phyloP scores from a whole-genome alignment of 768 basidiomycete species.

The Dacryopinax primogenitus region DNA sequence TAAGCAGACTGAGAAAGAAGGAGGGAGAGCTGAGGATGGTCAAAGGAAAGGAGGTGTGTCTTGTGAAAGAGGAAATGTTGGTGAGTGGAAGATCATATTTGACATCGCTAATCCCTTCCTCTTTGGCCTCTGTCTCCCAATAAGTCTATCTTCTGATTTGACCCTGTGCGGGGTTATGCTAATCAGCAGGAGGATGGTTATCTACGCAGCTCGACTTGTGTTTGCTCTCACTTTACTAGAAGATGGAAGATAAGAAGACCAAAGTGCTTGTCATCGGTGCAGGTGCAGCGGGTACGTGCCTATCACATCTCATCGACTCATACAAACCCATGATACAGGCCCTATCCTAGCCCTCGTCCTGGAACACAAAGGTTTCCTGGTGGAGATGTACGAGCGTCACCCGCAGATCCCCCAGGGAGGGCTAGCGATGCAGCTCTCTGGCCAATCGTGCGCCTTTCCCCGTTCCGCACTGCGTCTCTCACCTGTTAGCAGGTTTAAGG shows the following conservation, averaged over 20 bases:
- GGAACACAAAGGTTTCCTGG: constrained; percentile 29
- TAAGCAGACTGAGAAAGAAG: constrained; percentile 25
- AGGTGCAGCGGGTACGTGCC: constrained; percentile 25
- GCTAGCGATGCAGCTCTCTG: neutral
- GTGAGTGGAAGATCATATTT: neutral
- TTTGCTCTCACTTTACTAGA: neutral
- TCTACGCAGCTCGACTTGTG: neutral
- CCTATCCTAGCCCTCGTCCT: constrained; percentile 31
- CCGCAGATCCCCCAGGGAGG: neutral
- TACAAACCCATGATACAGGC: constrained; percentile 21
- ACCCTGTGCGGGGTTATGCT: too few relatives aligned
- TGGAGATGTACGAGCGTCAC: constrained; percentile 28
- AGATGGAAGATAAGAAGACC: neutral
- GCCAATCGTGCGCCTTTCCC: neutral
- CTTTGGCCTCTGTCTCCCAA: too few relatives aligned
- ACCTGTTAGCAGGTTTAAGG: neutral
- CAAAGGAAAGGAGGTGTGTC: constrained; percentile 24
- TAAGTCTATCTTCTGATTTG: too few relatives aligned
- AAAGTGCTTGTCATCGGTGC: constrained; percentile 30
- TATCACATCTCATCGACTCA: neutral
- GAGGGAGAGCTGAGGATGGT: constrained; percentile 29
- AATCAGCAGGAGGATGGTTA: too few relatives aligned
- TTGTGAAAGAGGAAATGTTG: constrained; percentile 26
- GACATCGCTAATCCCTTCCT: neutral
- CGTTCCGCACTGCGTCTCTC: neutral